Conservation (phyloP, 176 grass and related monocot genomes). For the Puccinellia tenuiflora region DNA sequence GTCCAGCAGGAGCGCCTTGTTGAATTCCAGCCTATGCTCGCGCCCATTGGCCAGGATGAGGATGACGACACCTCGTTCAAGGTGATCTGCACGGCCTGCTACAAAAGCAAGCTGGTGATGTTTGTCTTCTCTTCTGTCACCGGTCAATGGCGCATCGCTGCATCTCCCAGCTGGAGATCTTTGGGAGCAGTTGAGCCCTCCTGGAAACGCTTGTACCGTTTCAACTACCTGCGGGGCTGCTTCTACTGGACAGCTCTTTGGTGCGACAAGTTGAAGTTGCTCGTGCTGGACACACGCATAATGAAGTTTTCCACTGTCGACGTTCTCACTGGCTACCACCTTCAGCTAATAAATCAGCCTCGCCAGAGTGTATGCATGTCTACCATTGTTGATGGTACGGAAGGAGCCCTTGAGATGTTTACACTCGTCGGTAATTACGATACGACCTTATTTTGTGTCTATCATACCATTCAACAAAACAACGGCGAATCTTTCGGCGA, state of each 20-base stretch:
- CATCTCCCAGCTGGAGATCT: slow-evolving; percentile 18
- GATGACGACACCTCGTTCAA: slow-evolving; percentile 1
- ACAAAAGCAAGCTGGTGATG: neutral
- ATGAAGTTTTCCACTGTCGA: slow-evolving; percentile 19
- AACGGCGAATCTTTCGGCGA: neutral
- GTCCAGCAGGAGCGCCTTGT: neutral
- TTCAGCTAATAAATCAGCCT: neutral
- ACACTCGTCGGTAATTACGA: neutral
- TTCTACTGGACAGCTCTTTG: slow-evolving; percentile 13
- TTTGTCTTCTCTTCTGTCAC: neutral
- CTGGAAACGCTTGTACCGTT: neutral
- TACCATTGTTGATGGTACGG: neutral
- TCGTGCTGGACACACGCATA: neutral
- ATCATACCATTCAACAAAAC: neutral
- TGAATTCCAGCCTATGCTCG: neutral
- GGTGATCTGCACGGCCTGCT: neutral
- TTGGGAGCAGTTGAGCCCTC: neutral
- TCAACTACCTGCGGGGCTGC: neutral
- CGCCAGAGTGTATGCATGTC: neutral
- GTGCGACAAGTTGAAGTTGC: neutral
- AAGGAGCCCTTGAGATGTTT: neutral
- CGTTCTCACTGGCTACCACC: neutral
- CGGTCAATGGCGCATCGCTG: neutral
- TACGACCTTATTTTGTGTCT: neutral
- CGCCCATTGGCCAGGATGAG: neutral